Base-by-base conservation (phyloP, 2,329 filamentous ascomycete genomes). In the Curvularia spicifera region DNA sequence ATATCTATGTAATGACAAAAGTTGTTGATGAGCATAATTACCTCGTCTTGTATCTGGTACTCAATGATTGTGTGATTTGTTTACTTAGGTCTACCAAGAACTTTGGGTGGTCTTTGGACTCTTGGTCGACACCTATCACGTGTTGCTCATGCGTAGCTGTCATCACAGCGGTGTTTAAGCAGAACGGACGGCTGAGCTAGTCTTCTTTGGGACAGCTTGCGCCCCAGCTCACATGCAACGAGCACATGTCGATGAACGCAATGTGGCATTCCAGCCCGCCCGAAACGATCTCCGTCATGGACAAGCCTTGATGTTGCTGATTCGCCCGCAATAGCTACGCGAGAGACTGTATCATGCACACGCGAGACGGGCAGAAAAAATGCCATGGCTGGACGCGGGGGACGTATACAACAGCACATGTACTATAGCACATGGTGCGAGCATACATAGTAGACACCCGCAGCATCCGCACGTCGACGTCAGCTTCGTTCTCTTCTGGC, bases 391-490 rank as follows among this genome's bases (percentile, higher is more conserved):
- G 58, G 43, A 53, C 20, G 20, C 13, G 53, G 61, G 56, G 58
- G 55, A 52, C 33, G 5, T 35, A 6, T 35, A n/a, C 33, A 15
- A n/a, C 33, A 15, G 58, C 51, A 53, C 33, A 43, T 31, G 28
- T 20, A 15, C 9, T 42, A 22, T 4, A 45, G 28, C 20, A 35
- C 33, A 15, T 35, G 33, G 33, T n/a, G 13, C 33, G 33, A 35
- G 33, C 29, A 31, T 31, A 31, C 9, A 31, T 8, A 10, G 29
- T 31, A 31, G 12, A 35, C 15, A 35, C 12, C 33, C 33, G 33
- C 33, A 37, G 35, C 15, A 37, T 37, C 33, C 33, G 51, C 44
- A 43, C 50, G n/a, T 50, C 50, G 58, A 67, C 61, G 64, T 68
- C 63, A 66, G 33, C 43, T 51, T 42, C 20, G 3, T 48, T 35